Evolutionary conservation across 345 rosid species (phyloP).

Genomic region (Salix viminalis): DNA sequence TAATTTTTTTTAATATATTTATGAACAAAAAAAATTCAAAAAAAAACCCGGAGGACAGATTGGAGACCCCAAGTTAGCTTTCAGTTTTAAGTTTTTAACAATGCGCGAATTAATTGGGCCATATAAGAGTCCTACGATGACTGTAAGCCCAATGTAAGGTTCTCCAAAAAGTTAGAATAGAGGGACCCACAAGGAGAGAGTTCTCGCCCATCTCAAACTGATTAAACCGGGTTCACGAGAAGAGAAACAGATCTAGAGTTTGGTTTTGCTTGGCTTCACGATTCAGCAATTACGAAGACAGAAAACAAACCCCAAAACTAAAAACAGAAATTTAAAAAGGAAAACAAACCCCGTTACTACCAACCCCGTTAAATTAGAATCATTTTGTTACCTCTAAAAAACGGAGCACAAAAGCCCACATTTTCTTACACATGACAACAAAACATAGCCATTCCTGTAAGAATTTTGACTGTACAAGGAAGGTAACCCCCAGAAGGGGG

Average conservation of each 20-base stretch:
- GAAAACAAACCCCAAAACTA: constrained; percentile 10
- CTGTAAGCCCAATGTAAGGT: background rate
- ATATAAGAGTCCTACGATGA: background rate
- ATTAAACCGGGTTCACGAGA: background rate
- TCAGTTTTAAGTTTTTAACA: background rate
- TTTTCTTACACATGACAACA: too few relatives aligned
- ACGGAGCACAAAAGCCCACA: background rate
- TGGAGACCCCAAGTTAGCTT: background rate
- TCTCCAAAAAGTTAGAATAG: too few relatives aligned
- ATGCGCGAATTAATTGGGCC: background rate
- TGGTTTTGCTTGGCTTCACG: background rate
- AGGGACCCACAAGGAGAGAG: background rate
- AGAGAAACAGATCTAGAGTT: background rate
- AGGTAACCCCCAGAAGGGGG: background rate
- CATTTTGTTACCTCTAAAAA: background rate
- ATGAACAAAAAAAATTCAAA: too few relatives aligned
- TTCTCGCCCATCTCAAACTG: background rate
- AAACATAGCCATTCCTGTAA: background rate
- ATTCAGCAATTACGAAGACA: background rate
- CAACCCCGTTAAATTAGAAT: background rate
- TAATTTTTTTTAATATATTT: too few relatives aligned
- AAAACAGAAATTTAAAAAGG: background rate
- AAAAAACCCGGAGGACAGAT: too few relatives aligned
- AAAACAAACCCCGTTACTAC: background rate
- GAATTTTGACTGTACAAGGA: background rate